Percentiles rank a stretch among this genome's conserved stretches.
Evolutionary conservation across 768 basidiomycete genomes (phyloP).

Genomic region (Tulasnella sp.): DNA sequence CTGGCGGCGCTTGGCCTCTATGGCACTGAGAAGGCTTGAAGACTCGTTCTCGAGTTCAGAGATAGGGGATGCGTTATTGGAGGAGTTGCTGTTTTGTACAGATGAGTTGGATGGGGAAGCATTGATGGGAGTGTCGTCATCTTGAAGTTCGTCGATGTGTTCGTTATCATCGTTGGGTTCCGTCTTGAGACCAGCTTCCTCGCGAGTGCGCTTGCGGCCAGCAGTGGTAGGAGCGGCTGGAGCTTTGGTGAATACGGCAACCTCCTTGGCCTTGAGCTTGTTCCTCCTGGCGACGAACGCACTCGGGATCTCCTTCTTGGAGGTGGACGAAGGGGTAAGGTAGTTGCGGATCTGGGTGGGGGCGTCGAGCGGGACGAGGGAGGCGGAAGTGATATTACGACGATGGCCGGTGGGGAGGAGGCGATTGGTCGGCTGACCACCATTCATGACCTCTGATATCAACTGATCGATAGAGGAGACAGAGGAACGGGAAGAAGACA

Average conservation of each 20-base stretch:
- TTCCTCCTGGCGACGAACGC: slow-evolving; percentile 35
- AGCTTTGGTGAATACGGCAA: not conserved
- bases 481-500: slow-evolving; percentile 9
- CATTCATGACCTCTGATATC: not conserved
- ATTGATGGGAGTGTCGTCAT: slow-evolving; percentile 23
- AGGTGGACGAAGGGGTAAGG: slow-evolving; percentile 56
- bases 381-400: slow-evolving; percentile 51
- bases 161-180: slow-evolving; percentile 35
- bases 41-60: slow-evolving; percentile 29
- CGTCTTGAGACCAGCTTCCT: slow-evolving; percentile 33
- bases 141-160: slow-evolving; percentile 32
- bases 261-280: slow-evolving; percentile 18
- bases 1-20: slow-evolving; percentile 64
- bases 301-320: slow-evolving; percentile 64
- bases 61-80: slow-evolving; percentile 31
- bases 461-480: slow-evolving; percentile 3
- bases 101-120: not conserved
- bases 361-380: slow-evolving; percentile 57
- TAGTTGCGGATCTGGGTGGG: slow-evolving; percentile 75
- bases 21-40: slow-evolving; percentile 29
- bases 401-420: slow-evolving; percentile 50
- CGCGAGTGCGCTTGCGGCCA: slow-evolving; percentile 42
- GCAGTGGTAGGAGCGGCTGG: slow-evolving; percentile 4
- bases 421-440: slow-evolving; percentile 21
- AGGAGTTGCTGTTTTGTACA: too few relatives aligned